phyloP scores from a whole-genome alignment of 2,329 filamentous ascomycete genomes.

The Colletotrichum sp. region DNA sequence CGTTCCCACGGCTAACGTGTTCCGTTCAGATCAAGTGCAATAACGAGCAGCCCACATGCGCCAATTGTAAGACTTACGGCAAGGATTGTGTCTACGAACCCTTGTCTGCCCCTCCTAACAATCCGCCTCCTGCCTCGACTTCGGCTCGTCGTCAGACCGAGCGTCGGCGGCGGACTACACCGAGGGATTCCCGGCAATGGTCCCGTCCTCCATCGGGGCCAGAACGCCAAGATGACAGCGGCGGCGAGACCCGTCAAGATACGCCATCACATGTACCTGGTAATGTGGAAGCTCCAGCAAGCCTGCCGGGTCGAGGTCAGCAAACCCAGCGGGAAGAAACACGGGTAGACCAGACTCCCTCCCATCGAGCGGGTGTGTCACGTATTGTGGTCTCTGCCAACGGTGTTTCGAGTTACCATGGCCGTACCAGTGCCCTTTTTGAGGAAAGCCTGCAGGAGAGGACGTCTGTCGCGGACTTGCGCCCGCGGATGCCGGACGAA shows the following conservation, averaged over 20 bases:
- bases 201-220: neutral
- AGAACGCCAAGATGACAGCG: neutral
- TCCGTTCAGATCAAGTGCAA: constrained; percentile 53
- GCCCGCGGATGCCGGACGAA: constrained; percentile 35
- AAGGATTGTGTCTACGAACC: constrained; percentile 47
- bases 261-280: neutral
- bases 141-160: neutral
- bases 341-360: neutral
- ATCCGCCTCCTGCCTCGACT: neutral
- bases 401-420: constrained; percentile 51
- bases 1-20: neutral
- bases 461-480: constrained; percentile 13
- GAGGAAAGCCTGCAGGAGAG: constrained; percentile 38
- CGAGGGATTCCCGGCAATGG: neutral
- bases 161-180: neutral
- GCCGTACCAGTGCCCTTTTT: constrained; percentile 53
- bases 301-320: neutral
- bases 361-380: constrained; percentile 29
- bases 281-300: neutral
- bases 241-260: neutral
- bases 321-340: neutral
- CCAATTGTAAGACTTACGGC: constrained; percentile 50
- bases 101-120: constrained; percentile 27
- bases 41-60: constrained; percentile 46
- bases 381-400: constrained; percentile 44